Evolutionary conservation across 352 stramenopile genomes (phyloP).

Genomic region (Phytophthora sp.): DNA sequence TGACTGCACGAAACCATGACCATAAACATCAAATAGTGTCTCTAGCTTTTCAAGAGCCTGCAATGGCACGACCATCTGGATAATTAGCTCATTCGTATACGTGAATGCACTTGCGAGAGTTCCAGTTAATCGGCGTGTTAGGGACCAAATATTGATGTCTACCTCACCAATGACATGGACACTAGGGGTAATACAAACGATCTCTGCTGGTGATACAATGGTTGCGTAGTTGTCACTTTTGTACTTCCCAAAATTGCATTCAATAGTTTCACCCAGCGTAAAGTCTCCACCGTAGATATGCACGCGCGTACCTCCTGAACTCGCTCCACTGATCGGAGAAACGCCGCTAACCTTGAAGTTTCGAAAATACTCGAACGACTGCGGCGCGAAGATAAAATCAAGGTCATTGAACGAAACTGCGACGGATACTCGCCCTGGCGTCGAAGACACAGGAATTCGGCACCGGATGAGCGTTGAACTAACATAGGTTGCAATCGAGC

Average conservation of each 20-base stretch:
- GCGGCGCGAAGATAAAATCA: constrained; percentile 47
- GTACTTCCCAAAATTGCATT: constrained; percentile 51
- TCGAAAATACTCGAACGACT: constrained; percentile 46
- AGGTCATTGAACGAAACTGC: constrained; percentile 72
- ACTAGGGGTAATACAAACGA: constrained; percentile 50
- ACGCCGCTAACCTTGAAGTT: constrained; percentile 39
- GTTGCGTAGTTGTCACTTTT: constrained; percentile 22
- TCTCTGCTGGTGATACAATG: constrained; percentile 46
- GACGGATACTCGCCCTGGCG: constrained; percentile 30
- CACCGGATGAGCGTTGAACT: constrained; percentile 45
- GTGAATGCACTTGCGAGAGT: constrained; percentile 39
- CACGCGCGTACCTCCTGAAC: constrained; percentile 66
- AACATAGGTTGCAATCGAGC: constrained; percentile 42
- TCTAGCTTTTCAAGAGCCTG: constrained; percentile 46
- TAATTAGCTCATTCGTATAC: constrained; percentile 43
- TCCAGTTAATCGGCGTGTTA: constrained; percentile 28
- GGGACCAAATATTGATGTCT: constrained; percentile 38
- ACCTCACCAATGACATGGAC: constrained; percentile 22
- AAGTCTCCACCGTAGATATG: constrained; percentile 67
- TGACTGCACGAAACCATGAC: constrained; percentile 56
- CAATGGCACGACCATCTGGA: constrained; percentile 50
- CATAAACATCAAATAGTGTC: constrained; percentile 68
- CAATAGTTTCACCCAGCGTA: constrained; percentile 38
- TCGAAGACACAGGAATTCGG: constrained; percentile 36
- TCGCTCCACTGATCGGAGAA: constrained; percentile 49